Conservation (phyloP, 257 asterid species). For the Salvia splendens region DNA sequence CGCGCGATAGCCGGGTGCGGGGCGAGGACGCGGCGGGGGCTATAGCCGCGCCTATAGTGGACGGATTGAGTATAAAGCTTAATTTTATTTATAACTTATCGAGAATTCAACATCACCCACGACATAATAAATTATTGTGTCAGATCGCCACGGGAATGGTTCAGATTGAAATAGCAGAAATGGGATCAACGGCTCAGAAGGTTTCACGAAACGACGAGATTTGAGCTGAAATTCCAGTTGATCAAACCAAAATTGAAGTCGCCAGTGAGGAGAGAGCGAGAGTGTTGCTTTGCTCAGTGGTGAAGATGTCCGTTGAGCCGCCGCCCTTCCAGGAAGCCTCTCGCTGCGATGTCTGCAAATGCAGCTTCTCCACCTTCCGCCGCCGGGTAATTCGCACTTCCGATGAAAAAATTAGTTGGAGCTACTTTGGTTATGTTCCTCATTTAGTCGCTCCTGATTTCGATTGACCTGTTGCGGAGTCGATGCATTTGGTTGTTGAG, state of each 20-base stretch:
- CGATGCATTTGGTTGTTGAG: constrained; percentile 4
- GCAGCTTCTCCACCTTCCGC: constrained; percentile 95
- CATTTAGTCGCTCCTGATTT: constrained; percentile 7
- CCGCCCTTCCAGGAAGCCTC: constrained; percentile 83
- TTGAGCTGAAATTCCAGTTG: not conserved
- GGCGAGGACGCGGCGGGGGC: no score
- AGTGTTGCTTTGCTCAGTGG: constrained; percentile 21
- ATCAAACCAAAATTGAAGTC: constrained; percentile 19
- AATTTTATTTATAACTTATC: no score
- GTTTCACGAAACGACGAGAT: not conserved
- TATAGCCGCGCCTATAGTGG: no score
- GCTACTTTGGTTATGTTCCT: constrained; percentile 20
- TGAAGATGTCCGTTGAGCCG: constrained; percentile 62
- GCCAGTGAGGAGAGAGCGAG: constrained; percentile 18
- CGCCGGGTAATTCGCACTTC: constrained; percentile 67
- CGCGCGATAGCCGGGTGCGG: no score
- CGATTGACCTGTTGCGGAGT: constrained; percentile 15
- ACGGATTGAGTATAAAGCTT: no score
- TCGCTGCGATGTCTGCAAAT: constrained; percentile 93
- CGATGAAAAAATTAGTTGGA: constrained; percentile 26
- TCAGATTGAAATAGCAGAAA: no score
- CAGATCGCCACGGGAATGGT: no score
- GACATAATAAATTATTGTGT: no score
- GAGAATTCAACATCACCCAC: no score
- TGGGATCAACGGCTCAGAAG: not conserved